Conservation (phyloP, 2,329 filamentous ascomycete genomes). For the Colletotrichum lindemuthianum region DNA sequence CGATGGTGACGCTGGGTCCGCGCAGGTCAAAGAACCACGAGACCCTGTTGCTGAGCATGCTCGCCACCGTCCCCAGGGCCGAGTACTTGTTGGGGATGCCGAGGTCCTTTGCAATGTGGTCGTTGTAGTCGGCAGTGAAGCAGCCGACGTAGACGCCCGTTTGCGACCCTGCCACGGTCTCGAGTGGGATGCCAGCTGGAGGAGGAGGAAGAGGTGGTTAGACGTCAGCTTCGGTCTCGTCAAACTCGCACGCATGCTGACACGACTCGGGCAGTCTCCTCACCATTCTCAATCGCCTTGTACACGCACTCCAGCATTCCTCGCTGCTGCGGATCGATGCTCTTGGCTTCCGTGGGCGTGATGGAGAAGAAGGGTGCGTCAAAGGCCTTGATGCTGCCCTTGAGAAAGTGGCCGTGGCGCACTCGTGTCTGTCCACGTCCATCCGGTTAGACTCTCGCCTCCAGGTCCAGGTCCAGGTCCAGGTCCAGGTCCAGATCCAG, state of each 20-base stretch:
- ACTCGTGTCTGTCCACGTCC: conserved; percentile 29
- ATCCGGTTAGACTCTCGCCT: background rate
- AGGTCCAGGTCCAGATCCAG: background rate
- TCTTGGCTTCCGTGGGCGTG: conserved; percentile 40
- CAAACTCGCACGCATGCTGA: too few relatives aligned
- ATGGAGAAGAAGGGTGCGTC: conserved; percentile 44
- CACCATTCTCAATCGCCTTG: conserved; percentile 43
- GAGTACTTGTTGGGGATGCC: conserved; percentile 37
- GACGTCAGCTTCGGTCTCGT: background rate
- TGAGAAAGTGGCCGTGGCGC: conserved; percentile 42
- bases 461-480: background rate
- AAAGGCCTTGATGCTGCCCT: conserved; percentile 39
- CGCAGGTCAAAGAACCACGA: conserved; percentile 50
- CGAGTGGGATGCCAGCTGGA: conserved; percentile 38
- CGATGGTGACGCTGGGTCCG: conserved; percentile 47
- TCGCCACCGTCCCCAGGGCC: conserved; percentile 42
- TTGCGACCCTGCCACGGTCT: conserved; percentile 36
- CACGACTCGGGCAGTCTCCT: background rate
- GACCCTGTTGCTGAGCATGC: conserved; percentile 47
- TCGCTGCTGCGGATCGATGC: conserved; percentile 48
- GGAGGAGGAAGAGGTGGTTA: background rate
- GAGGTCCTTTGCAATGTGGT: conserved; percentile 30
- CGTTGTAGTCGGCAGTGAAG: conserved; percentile 41
- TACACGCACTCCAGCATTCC: conserved; percentile 48
- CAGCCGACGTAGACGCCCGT: conserved; percentile 41